Conservation (phyloP, 176 grass and related monocot species). For the Hordeum vulgare region DNA sequence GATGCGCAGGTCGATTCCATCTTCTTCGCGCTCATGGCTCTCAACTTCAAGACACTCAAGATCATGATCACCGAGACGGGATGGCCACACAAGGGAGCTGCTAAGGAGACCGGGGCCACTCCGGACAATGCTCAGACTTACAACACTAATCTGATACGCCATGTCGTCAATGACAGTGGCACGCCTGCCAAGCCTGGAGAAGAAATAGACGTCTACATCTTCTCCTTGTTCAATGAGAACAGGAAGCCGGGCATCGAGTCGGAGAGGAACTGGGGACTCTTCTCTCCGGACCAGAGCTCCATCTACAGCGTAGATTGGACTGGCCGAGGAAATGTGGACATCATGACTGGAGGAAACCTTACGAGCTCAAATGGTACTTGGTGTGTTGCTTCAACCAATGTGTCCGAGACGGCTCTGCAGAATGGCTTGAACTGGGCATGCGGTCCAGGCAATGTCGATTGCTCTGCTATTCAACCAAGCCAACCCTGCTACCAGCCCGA, state of each 20-base stretch:
- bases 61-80: constrained; percentile 90
- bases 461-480: constrained; percentile 92
- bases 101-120: constrained; percentile 71
- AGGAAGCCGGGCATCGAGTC: constrained; percentile 86
- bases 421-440: constrained; percentile 96
- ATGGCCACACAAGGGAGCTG: constrained; percentile 81
- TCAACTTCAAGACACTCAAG: constrained; percentile 91
- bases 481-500: constrained; percentile 90
- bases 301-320: constrained; percentile 96
- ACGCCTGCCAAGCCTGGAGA: constrained; percentile 81
- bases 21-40: constrained; percentile 78
- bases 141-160: constrained; percentile 82
- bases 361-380: constrained; percentile 76
- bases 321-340: constrained; percentile 80
- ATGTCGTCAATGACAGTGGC: constrained; percentile 83
- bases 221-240: constrained; percentile 98
- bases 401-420: constrained; percentile 61
- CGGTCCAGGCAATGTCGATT: constrained; percentile 86
- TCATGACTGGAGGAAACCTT: constrained; percentile 77
- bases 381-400: constrained; percentile 85
- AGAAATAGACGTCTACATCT: constrained; percentile 88
- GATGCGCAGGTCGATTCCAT: constrained; percentile 91
- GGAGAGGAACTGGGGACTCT: constrained; percentile 95
- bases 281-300: constrained; percentile 72
- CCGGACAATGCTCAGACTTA: constrained; percentile 89